Conservation (phyloP, 352 stramenopile genomes). For the Phytophthora colocasiae region DNA sequence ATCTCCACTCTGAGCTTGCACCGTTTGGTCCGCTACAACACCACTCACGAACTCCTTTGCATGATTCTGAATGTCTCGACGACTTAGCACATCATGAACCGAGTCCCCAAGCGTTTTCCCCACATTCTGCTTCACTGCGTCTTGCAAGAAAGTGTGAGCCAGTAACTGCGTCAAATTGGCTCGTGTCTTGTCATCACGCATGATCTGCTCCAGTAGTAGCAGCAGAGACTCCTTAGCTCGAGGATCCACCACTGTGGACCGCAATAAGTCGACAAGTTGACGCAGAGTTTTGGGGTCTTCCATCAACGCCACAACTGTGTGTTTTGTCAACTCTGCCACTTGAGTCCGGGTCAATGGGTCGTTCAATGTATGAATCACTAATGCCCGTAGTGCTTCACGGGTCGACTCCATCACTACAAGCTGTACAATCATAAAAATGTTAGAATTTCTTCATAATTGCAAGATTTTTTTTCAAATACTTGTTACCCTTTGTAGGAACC, state of each 20-base stretch:
- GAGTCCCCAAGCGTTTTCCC: constrained; percentile 61
- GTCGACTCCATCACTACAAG: constrained; percentile 77
- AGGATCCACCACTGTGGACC: constrained; percentile 55
- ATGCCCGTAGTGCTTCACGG: constrained; percentile 50
- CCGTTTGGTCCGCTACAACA: constrained; percentile 84
- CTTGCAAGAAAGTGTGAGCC: constrained; percentile 70
- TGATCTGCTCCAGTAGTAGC: constrained; percentile 65
- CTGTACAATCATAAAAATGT: constrained; percentile 33
- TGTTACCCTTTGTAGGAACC: constrained; percentile 73
- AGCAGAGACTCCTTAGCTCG: constrained; percentile 56
- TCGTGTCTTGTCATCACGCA: constrained; percentile 63
- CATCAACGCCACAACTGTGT: constrained; percentile 50
- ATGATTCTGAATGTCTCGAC: constrained; percentile 78
- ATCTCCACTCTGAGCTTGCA: constrained; percentile 80
- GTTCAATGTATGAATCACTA: constrained; percentile 70
- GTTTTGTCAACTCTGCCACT: constrained; percentile 57
- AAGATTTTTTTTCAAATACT: constrained; percentile 8
- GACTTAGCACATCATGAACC: constrained; percentile 81
- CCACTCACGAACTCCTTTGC: constrained; percentile 84
- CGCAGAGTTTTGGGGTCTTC: constrained; percentile 65
- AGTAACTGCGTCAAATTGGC: constrained; percentile 68
- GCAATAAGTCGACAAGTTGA: constrained; percentile 65
- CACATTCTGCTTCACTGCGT: constrained; percentile 73
- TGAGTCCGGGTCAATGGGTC: constrained; percentile 64
- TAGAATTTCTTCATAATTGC: constrained; percentile 22